Base-by-base conservation (phyloP, 495 filamentous ascomycete genomes). In the Daldinia vernicosa region DNA sequence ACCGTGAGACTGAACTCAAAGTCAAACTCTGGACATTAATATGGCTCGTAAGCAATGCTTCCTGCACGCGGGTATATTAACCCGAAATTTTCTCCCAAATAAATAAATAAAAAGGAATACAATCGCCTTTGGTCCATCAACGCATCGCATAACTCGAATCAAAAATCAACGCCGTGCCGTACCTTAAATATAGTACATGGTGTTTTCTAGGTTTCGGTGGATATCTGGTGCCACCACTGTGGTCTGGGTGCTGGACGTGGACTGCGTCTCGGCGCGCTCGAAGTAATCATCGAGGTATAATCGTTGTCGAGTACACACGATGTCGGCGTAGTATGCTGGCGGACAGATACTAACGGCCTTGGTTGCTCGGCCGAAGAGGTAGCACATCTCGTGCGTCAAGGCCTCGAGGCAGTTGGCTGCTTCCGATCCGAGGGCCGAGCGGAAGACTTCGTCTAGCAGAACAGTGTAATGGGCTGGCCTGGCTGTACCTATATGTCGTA, bases 281-380 rank as follows among this genome's bases (percentile, higher is more conserved):
- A 90, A 90, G 7, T 87, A 63, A 45, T 86, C 84, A 5, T 81
- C 78, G 30, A 92, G 78, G 74, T 93, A 92, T 58, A 87, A 85
- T 6, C 92, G 81, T 0, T 90, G 89, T 2, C 92, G 84, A 30
- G 88, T 88, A 64, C 91, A 93, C 3, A 91, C 87, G 14, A 93
- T 78, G 77, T 96, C 92, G 1, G 93, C 92, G 71, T 94, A 94
- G 79, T 93, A 94, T 2, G 91, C 92, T 0, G 92, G 92, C 6
- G 93, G 92, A 60, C 90, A 93, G 33, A 94, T 86, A 66, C 88
- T 91, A 43, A 95, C 91, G 1, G 91, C 89, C 77, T 90, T 93
- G 1, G 93, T 95, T 0, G 93, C 92, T 7, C 93, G 89, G 1
- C 90, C 91, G 63, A 89, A 95, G 6, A 91, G 78, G 74, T 93